Evolutionary conservation across 2,329 filamentous ascomycete genomes (phyloP).

Genomic region (Talaromyces funiculosus): DNA sequence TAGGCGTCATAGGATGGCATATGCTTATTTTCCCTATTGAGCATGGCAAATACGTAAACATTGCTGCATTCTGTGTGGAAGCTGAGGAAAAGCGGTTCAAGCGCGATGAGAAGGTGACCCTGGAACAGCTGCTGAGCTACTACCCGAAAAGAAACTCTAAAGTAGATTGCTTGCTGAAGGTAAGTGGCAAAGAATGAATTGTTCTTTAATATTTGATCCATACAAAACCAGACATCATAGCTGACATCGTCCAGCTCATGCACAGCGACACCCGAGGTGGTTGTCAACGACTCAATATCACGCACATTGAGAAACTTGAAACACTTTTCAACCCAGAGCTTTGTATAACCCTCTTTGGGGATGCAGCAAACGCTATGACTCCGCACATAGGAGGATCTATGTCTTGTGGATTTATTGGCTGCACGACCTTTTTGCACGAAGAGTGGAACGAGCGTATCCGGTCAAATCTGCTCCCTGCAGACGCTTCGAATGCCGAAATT

Average conservation of each 20-base stretch:
- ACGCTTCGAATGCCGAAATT: background rate
- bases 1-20: slow-evolving; percentile 9
- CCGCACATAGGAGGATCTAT: slow-evolving; percentile 5
- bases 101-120: slow-evolving; percentile 10
- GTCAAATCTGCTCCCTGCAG: background rate
- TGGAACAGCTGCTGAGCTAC: slow-evolving; percentile 7
- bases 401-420: slow-evolving; percentile 7
- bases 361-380: no score
- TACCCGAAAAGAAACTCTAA: slow-evolving; percentile 1
- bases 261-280: slow-evolving; percentile 4
- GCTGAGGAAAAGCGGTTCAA: slow-evolving; percentile 5
- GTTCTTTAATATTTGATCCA: background rate
- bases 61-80: slow-evolving; percentile 8
- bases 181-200: background rate
- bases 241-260: background rate
- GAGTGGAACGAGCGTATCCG: slow-evolving; percentile 7
- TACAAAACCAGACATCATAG: background rate
- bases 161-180: slow-evolving; percentile 4
- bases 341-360: background rate
- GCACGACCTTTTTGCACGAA: slow-evolving; percentile 3
- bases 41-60: slow-evolving; percentile 5
- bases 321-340: slow-evolving; percentile 6
- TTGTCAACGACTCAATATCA: slow-evolving; percentile 6
- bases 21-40: slow-evolving; percentile 10
- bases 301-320: slow-evolving; percentile 1